Evolutionary conservation across 768 basidiomycete genomes (phyloP).

Genomic region (Agaricus subrufescens): DNA sequence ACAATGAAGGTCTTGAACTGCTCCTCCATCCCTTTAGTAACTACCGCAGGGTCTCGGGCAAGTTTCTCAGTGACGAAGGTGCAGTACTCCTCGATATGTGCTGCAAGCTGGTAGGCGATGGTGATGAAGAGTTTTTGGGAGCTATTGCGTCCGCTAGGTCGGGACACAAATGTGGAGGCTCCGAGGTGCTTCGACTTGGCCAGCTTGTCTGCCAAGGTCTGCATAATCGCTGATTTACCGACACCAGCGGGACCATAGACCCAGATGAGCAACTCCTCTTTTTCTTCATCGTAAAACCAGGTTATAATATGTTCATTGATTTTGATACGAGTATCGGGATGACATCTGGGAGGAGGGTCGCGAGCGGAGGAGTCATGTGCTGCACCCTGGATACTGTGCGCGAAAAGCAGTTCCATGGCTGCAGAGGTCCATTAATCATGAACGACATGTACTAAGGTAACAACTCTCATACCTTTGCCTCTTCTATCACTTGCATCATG

Average conservation of each 20-base stretch:
- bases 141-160: neutral
- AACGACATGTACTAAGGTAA: neutral
- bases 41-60: neutral
- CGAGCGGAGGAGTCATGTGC: neutral
- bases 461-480: neutral
- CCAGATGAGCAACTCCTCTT: neutral
- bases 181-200: neutral
- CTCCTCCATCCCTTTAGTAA: neutral
- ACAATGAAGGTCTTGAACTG: neutral
- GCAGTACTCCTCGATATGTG: neutral
- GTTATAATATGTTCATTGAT: neutral
- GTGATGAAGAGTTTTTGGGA: neutral
- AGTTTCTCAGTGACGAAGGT: neutral
- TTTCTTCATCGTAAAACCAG: neutral
- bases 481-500: no score
- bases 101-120: constrained; percentile 2
- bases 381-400: neutral
- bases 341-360: neutral
- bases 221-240: constrained; percentile 5
- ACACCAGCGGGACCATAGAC: constrained; percentile 6
- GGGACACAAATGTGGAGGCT: constrained; percentile 1
- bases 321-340: neutral
- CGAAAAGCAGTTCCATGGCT: neutral
- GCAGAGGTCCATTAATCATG: neutral
- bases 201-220: neutral